Percentiles rank a stretch among this genome's conserved stretches.
phyloP scores from a whole-genome alignment of 345 rosid species.

The Kernera saxatilis region DNA sequence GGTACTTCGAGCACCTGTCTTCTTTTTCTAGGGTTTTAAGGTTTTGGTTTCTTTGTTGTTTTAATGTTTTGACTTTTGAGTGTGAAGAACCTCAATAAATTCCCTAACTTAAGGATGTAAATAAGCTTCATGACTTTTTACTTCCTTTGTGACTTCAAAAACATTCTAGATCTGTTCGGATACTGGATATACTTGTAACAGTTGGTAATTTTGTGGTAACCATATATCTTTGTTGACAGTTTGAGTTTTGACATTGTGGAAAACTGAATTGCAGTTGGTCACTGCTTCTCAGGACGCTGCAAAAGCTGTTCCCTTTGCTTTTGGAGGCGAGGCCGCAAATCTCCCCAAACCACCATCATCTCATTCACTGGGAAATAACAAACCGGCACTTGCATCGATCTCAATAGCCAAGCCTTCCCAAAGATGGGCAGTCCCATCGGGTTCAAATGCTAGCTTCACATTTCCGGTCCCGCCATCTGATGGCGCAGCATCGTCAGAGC shows the following conservation, averaged over 20 bases:
- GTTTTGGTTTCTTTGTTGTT: not conserved
- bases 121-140: not conserved
- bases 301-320: constrained; percentile 26
- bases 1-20: constrained; percentile 36
- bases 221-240: not conserved
- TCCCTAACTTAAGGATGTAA: not conserved
- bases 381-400: constrained; percentile 54
- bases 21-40: not conserved
- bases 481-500: constrained; percentile 53
- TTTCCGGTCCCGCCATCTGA: constrained; percentile 62
- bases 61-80: not conserved
- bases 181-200: not conserved
- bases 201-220: not conserved
- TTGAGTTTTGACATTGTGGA: not conserved
- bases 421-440: constrained; percentile 49
- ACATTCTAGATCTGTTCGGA: not conserved
- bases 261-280: constrained; percentile 14
- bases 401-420: constrained; percentile 48
- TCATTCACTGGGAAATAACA: constrained; percentile 38
- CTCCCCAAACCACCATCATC: constrained; percentile 43
- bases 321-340: constrained; percentile 26
- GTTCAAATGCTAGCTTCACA: constrained; percentile 48
- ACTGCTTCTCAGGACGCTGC: constrained; percentile 38
- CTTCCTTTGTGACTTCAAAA: not conserved
- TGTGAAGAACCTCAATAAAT: not conserved